phyloP scores from a whole-genome alignment of 805 yeast species.

The Candida maris region DNA sequence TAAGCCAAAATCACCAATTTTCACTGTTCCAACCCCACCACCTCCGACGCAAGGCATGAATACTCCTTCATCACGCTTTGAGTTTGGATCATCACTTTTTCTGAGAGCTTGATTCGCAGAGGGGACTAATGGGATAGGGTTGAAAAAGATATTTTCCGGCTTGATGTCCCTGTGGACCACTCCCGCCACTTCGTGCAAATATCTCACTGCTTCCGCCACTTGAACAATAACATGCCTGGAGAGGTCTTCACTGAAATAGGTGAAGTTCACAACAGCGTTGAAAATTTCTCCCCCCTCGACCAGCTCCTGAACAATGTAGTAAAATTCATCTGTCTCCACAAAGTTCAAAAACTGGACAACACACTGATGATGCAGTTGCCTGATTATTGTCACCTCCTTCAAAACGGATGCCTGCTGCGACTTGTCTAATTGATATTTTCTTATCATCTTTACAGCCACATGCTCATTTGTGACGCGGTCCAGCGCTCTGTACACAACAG shows the following conservation, averaged over 20 bases:
- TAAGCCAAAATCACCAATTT: slow-evolving; percentile 92
- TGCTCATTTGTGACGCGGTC: slow-evolving; percentile 35
- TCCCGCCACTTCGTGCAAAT: slow-evolving; percentile 69
- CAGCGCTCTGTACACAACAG: slow-evolving; percentile 48
- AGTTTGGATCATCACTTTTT: slow-evolving; percentile 62
- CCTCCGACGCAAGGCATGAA: slow-evolving; percentile 81
- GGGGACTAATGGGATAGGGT: slow-evolving; percentile 54
- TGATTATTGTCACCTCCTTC: slow-evolving; percentile 77
- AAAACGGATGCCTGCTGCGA: slow-evolving; percentile 64
- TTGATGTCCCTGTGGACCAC: slow-evolving; percentile 82
- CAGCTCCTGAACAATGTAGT: slow-evolving; percentile 68
- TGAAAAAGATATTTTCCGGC: slow-evolving; percentile 71
- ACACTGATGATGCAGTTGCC: slow-evolving; percentile 60
- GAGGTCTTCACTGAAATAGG: slow-evolving; percentile 71
- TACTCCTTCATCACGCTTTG: slow-evolving; percentile 83
- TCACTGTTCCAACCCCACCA: slow-evolving; percentile 86
- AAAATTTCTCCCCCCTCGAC: slow-evolving; percentile 79
- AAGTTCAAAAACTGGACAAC: slow-evolving; percentile 64
- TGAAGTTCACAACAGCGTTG: slow-evolving; percentile 72
- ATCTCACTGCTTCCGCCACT: slow-evolving; percentile 64
- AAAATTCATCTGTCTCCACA: slow-evolving; percentile 56
- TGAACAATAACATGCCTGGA: slow-evolving; percentile 71
- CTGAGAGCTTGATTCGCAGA: slow-evolving; percentile 38
- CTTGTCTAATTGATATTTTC: slow-evolving; percentile 63
- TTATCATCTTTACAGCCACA: slow-evolving; percentile 59